phyloP scores from a whole-genome alignment of 768 basidiomycete species.

The Glaciozyma martinii region DNA sequence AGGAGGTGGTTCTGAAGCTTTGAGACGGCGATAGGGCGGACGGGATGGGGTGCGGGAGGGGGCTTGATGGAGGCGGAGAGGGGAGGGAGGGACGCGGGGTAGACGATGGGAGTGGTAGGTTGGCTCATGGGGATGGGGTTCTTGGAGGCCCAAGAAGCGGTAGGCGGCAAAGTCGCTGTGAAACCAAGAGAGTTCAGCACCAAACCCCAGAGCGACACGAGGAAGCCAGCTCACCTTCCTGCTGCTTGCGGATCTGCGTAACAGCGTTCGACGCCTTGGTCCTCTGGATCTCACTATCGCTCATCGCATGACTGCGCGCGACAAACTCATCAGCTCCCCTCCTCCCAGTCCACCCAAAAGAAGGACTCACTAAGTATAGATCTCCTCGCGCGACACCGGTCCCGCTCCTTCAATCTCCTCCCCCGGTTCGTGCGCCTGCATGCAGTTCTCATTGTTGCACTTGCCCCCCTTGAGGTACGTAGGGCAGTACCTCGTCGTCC shows the following conservation, averaged over 20 bases:
- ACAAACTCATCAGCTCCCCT: constrained; percentile 58
- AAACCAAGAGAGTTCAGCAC: background rate
- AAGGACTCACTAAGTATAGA: constrained; percentile 68
- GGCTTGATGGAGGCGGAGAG: constrained; percentile 27
- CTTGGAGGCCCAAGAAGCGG: constrained; percentile 31
- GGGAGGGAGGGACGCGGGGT: constrained; percentile 22
- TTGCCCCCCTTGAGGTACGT: constrained; percentile 73
- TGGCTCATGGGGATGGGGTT: constrained; percentile 16
- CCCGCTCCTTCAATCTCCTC: constrained; percentile 69
- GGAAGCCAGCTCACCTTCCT: background rate
- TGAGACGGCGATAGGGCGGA: constrained; percentile 20
- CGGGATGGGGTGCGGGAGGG: constrained; percentile 8
- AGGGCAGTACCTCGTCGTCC: constrained; percentile 98
- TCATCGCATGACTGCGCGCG: constrained; percentile 37
- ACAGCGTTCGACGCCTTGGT: constrained; percentile 23
- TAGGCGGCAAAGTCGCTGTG: constrained; percentile 28
- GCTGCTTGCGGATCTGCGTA: constrained; percentile 6
- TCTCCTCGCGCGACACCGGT: constrained; percentile 82
- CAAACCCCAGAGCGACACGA: background rate
- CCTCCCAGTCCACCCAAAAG: constrained; percentile 59
- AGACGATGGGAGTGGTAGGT: constrained; percentile 21
- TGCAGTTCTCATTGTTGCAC: constrained; percentile 81
- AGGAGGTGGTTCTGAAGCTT: constrained; percentile 29
- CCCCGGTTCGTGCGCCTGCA: constrained; percentile 96
- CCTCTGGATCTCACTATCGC: constrained; percentile 39